phyloP scores from a whole-genome alignment of 805 yeast species.

The Teunomyces cretensis region DNA sequence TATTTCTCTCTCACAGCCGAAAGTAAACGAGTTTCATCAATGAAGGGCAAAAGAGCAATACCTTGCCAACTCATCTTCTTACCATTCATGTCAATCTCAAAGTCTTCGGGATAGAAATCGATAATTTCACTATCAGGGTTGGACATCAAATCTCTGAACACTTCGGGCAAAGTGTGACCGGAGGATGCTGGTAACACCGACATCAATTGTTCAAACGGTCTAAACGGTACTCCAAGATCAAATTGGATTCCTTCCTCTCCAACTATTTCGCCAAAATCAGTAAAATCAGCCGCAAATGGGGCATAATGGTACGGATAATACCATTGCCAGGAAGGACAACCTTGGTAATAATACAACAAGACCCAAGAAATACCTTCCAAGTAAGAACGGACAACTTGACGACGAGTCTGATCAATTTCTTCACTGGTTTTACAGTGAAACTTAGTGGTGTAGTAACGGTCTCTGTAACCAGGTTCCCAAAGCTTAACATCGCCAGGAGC shows the following conservation, averaged over 20 bases:
- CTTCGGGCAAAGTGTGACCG: constrained; percentile 78
- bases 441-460: constrained; percentile 76
- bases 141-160: constrained; percentile 80
- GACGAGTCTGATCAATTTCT: constrained; percentile 52
- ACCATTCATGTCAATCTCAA: constrained; percentile 93
- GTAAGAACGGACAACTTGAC: constrained; percentile 66
- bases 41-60: constrained; percentile 84
- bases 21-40: constrained; percentile 76
- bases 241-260: constrained; percentile 53
- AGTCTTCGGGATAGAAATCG: constrained; percentile 88
- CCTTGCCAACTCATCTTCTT: constrained; percentile 96
- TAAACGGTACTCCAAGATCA: constrained; percentile 71
- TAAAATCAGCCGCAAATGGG: constrained; percentile 91
- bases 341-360: constrained; percentile 88
- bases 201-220: constrained; percentile 93
- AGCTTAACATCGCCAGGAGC: constrained; percentile 55
- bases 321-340: constrained; percentile 99
- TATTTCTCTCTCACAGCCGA: constrained; percentile 67
- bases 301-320: constrained; percentile 97
- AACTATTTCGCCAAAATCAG: constrained; percentile 47
- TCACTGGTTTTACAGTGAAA: constrained; percentile 59
- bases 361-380: constrained; percentile 98
- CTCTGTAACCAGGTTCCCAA: constrained; percentile 85
- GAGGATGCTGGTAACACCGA: constrained; percentile 94
- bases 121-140: constrained; percentile 77